Percentiles rank a stretch among this genome's conserved stretches.
These are phyloP conservation scores for Arctostaphylos glauca DNA, from an alignment of 148 eudicot species.

Conservation along the genomic window DNA sequence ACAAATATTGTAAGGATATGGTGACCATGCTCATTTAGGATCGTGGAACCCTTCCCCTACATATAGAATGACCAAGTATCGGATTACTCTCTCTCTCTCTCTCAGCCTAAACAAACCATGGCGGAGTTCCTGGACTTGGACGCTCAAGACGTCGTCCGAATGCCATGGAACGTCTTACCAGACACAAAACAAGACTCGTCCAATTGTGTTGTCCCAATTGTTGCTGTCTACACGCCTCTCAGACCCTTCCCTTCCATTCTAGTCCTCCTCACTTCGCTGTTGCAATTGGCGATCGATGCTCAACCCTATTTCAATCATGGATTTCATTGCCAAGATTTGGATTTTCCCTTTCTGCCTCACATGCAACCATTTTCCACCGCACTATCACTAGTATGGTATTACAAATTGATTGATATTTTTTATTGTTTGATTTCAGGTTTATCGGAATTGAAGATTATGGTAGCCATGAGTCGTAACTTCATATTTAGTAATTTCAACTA, in stretches of 20 bases:
- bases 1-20: too few species aligned
- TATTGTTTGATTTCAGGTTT: too few species aligned
- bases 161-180: constrained; percentile 97
- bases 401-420: too few species aligned
- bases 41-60: too few species aligned
- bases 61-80: too few species aligned
- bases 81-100: not conserved
- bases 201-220: constrained; percentile 57
- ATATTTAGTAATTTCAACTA: too few species aligned
- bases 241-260: constrained; percentile 58
- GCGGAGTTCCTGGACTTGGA: constrained; percentile 76
- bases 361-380: constrained; percentile 77
- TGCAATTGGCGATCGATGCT: constrained; percentile 75
- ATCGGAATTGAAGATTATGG: too few species aligned
- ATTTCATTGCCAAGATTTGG: constrained; percentile 80
- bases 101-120: constrained; percentile 26
- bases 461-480: too few species aligned
- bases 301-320: constrained; percentile 83
- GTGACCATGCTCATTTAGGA: too few species aligned
- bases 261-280: constrained; percentile 73
- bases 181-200: constrained; percentile 70
- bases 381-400: too few species aligned
- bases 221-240: constrained; percentile 79
- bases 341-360: constrained; percentile 76
- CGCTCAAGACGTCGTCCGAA: constrained; percentile 72